A percentile compares a stretch with the other conserved stretches of the same genome.
phyloP scores from a whole-genome alignment of 179 eudicot genomes.

The Silene noctiflora region DNA sequence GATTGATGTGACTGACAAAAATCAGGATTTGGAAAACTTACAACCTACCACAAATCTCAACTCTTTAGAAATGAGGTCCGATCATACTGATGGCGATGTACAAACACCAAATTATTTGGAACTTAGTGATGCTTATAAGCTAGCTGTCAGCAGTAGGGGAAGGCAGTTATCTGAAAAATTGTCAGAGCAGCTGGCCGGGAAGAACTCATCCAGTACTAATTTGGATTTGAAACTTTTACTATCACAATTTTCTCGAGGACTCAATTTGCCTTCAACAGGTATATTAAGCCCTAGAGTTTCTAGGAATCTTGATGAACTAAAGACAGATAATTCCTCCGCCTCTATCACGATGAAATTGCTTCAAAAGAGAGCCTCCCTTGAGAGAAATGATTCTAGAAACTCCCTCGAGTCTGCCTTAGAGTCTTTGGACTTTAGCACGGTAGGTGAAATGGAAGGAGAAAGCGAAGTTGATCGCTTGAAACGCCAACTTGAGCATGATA shows the following conservation, averaged over 20 bases:
- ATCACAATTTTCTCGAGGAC: slow-evolving; percentile 68
- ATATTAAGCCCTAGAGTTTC: slow-evolving; percentile 63
- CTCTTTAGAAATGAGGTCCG: slow-evolving; percentile 31
- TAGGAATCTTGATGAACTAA: slow-evolving; percentile 54
- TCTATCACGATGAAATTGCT: slow-evolving; percentile 47
- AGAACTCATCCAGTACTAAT: slow-evolving; percentile 53
- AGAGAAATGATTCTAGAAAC: slow-evolving; percentile 73
- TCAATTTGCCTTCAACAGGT: slow-evolving; percentile 46
- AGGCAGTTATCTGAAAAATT: slow-evolving; percentile 66
- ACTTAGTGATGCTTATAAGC: slow-evolving; percentile 84
- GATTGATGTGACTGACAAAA: slow-evolving; percentile 18
- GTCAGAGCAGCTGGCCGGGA: slow-evolving; percentile 52
- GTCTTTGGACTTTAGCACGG: slow-evolving; percentile 65
- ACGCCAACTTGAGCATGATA: slow-evolving; percentile 85
- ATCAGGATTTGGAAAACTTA: slow-evolving; percentile 25
- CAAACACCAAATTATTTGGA: slow-evolving; percentile 49
- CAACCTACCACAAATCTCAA: slow-evolving; percentile 25
- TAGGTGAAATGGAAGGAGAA: slow-evolving; percentile 91
- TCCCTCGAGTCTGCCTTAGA: slow-evolving; percentile 44
- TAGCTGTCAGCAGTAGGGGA: slow-evolving; percentile 61
- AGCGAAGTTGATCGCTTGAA: slow-evolving; percentile 58
- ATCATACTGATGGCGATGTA: slow-evolving; percentile 30
- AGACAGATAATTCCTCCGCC: slow-evolving; percentile 39
- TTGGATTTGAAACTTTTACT: slow-evolving; percentile 74
- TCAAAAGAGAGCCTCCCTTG: slow-evolving; percentile 72